Evolutionary conservation across 108 stramenopile genomes (phyloP).

Genomic region (Parietichytrium sp.): DNA sequence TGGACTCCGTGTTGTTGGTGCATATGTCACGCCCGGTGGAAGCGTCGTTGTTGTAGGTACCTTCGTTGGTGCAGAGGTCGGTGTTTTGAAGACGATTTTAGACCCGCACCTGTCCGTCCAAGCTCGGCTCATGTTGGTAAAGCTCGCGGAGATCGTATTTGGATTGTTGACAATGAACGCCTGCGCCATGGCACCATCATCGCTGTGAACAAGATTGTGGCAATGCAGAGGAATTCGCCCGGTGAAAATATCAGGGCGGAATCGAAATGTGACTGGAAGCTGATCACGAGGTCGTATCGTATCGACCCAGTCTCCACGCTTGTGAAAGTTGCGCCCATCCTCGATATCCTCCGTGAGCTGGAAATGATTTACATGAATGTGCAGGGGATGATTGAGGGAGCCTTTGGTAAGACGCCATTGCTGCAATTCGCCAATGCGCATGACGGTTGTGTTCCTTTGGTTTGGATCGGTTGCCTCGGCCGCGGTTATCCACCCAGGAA

Average conservation of each 20-base stretch:
- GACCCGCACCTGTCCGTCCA: not conserved
- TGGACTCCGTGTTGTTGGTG: not conserved
- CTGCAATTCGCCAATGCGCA: conserved; percentile 7
- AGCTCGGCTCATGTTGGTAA: not conserved
- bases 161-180: conserved; percentile 21
- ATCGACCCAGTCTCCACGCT: conserved; percentile 19
- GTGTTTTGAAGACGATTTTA: not conserved
- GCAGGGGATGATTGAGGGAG: not conserved
- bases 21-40: not conserved
- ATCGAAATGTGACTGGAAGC: not conserved
- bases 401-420: not conserved
- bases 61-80: not conserved
- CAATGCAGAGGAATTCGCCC: conserved; percentile 16
- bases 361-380: conserved; percentile 21
- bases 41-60: not conserved
- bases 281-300: not conserved
- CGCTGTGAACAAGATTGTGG: conserved; percentile 9
- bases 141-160: not conserved
- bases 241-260: not conserved
- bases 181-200: conserved; percentile 27
- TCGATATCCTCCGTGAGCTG: not conserved
- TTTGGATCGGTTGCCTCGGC: not conserved
- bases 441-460: not conserved
- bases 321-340: not conserved
- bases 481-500: conserved; percentile 16